Base-by-base conservation (phyloP, 2,329 filamentous ascomycete species). In the Colletotrichum sublineola region DNA sequence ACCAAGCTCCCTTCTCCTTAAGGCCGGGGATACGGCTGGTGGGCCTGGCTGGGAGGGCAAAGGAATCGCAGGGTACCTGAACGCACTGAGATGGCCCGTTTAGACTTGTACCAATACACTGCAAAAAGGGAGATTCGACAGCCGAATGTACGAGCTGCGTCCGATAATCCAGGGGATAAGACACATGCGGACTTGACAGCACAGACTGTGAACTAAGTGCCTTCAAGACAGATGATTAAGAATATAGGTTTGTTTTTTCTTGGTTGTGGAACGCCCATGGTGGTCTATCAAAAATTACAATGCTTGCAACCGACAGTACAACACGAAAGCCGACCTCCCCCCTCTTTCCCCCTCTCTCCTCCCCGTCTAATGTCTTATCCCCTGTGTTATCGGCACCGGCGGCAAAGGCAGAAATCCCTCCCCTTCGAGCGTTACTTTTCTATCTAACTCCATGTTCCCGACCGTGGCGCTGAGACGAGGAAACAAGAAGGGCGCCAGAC, bases 71-170 rank as follows among this genome's bases (percentile, higher is more conserved):
- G 52, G 57, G 65, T 46, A 56, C 57, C 29, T 53, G 57, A 58
- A 62, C 64, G 64, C 57, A 62, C 18, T 48, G 64, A 68, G 57
- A 57, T 36, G 67, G 56, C 57, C 67, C 67, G 38, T 63, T 70
- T 73, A 73, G 66, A 73, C 55, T 65, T 73, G 70, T 73, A 73
- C 70, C 66, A 65, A 73, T 70, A 73, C 55, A 70, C 66, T 48
- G 48, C 60, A 62, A 68, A 73, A 73, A 55, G 63, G 24, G 66
- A 70, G 48, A 62, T 65, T 70, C 58, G 40, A 65, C 67, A 56
- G 66, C 66, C 55, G 60, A 73, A 64, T 6, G 24, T 70, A 68
- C 50, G 69, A 68, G 69, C 65, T 63, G 65, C 65, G 58, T 55
- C 48, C 53, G 31, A 63, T 52, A 52, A 63, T 69, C 60, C 65